phyloP scores from a whole-genome alignment of 2,329 filamentous ascomycete species.

The Calonectria montana region DNA sequence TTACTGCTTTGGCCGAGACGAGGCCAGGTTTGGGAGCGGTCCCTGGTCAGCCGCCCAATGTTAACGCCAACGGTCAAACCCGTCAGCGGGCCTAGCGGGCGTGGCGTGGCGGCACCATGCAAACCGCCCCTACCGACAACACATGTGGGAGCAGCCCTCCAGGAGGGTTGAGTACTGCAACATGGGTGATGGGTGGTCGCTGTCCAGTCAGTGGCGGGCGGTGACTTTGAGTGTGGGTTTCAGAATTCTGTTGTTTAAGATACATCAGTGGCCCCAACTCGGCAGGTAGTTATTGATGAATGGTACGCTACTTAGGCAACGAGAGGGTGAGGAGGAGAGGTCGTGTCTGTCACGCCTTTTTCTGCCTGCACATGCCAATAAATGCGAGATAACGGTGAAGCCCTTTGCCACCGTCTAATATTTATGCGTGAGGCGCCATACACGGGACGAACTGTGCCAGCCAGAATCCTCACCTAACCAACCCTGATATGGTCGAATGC shows the following conservation, averaged over 20 bases:
- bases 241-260: background rate
- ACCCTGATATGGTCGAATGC: background rate
- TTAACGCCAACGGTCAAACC: constrained; percentile 11
- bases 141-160: background rate
- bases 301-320: background rate
- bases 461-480: background rate
- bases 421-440: background rate
- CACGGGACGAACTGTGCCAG: constrained; percentile 4
- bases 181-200: background rate
- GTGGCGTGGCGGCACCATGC: constrained; percentile 8
- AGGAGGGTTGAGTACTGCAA: background rate
- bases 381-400: background rate
- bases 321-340: background rate
- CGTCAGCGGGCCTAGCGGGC: constrained; percentile 11
- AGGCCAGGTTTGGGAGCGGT: constrained; percentile 1
- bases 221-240: background rate
- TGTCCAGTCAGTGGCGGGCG: background rate
- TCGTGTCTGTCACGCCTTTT: background rate
- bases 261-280: background rate
- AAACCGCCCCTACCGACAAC: constrained; percentile 7
- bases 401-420: background rate
- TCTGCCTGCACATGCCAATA: background rate
- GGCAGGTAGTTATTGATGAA: background rate
- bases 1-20: constrained; percentile 8
- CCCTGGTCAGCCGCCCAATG: constrained; percentile 13